Evolutionary conservation across 148 eudicot genomes (phyloP).

Genomic region (Euryodendron excelsum): DNA sequence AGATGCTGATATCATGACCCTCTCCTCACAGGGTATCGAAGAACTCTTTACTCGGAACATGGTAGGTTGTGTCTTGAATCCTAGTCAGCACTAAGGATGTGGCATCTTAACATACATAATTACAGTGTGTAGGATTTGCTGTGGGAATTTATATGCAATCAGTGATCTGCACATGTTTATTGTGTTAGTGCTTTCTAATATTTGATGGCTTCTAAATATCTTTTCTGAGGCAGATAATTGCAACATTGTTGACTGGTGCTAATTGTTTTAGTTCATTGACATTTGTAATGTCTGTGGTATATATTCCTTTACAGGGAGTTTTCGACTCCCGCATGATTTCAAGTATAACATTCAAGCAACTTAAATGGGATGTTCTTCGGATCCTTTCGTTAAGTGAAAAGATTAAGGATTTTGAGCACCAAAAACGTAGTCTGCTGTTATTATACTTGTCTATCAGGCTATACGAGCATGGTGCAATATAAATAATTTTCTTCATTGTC

Average conservation of each 20-base stretch:
- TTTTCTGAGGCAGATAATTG: neutral
- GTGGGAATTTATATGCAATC: neutral
- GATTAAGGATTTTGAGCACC: neutral
- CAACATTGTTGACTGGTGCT: neutral
- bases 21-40: neutral
- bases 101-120: neutral
- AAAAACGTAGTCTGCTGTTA: slow-evolving; percentile 2
- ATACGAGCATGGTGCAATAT: neutral
- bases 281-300: neutral
- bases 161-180: neutral
- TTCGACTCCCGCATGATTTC: neutral
- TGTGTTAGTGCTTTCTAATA: neutral
- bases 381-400: neutral
- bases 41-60: neutral
- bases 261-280: neutral
- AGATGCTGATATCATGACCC: too few relatives aligned
- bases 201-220: neutral
- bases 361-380: neutral
- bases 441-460: neutral
- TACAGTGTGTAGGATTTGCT: neutral
- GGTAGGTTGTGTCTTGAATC: neutral
- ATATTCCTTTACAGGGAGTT: neutral
- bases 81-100: neutral
- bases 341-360: neutral
- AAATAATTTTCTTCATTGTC: neutral